Conservation (phyloP, 257 asterid species). For the Jasminum sambac region DNA sequence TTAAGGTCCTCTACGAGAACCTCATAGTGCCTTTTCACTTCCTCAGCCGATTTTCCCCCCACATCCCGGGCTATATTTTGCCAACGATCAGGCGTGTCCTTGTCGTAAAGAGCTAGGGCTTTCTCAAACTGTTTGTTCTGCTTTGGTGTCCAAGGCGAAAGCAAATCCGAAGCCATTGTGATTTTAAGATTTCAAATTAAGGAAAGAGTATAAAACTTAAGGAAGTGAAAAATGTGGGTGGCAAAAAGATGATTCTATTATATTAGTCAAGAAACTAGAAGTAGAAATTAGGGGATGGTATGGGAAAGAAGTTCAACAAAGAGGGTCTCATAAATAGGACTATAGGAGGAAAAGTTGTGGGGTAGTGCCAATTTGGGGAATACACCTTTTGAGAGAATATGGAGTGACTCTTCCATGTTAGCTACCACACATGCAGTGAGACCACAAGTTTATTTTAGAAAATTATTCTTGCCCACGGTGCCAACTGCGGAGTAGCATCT, state of each 20-base stretch:
- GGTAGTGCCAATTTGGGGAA: conserved; percentile 52
- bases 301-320: conserved; percentile 18
- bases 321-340: conserved; percentile 46
- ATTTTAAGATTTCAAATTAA: not conserved
- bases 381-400: conserved; percentile 41
- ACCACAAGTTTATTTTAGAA: not conserved
- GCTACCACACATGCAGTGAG: conserved; percentile 47
- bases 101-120: conserved; percentile 62
- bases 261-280: conserved; percentile 11
- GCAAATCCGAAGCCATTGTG: conserved; percentile 55
- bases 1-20: conserved; percentile 66
- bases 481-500: no score
- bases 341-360: conserved; percentile 41
- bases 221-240: conserved; percentile 12
- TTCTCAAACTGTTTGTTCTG: conserved; percentile 70
- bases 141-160: conserved; percentile 52
- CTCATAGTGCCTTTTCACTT: conserved; percentile 69
- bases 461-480: not conserved
- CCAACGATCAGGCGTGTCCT: conserved; percentile 82
- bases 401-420: conserved; percentile 49
- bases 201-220: conserved; percentile 4
- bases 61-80: conserved; percentile 62
- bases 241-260: not conserved
- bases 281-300: conserved; percentile 24
- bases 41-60: conserved; percentile 65